Evolutionary conservation across 2,329 filamentous ascomycete genomes (phyloP), one percentile per base, ranked within the genome.

Genomic region (Fusarium tuaranense): DNA sequence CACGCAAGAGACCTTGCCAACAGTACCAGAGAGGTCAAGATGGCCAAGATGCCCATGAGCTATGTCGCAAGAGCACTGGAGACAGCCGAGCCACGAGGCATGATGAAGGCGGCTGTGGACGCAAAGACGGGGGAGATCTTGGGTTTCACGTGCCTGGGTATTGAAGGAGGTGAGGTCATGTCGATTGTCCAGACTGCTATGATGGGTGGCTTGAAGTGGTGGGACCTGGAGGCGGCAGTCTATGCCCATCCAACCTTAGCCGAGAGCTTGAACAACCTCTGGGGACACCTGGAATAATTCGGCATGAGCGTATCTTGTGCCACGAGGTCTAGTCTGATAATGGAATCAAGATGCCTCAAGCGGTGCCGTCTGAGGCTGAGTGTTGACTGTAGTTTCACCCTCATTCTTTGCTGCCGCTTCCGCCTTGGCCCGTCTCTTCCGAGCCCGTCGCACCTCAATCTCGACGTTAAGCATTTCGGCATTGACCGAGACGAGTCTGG

Each of bases 381-480:
- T 63, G 51, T 13, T 64, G 60, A 34, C 10, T n/a, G 51, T 39
- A 25, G 63, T 30, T 51, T 53, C 68, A 16, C 66, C 68, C 38
- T 78, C 77, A 62, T 77, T 77, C 73, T 81, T 84, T 22, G 79
- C 78, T 14, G 81, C 81, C 5, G 80, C 81, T 70, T 84, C 84
- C 1, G 83, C 84, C 80, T 89, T 90, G 30, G 86, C 85, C 39
- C 88, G 83, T 82, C 81, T 87, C 83, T 91, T 91, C 67, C 87
- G 84, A 39, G 88, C 88, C 67, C 92, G 85, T 41, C 92, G 87
- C 64, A 96, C 91, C 74, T 93, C 89, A 62, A 92, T 90, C 83
- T 95, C 93, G 7, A 94, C 80, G n/a, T 83, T 83, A 16, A 86
- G 85, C 88, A 96, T 91, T 77, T 90, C 87, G 32, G 86, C 86